Base-by-base conservation (phyloP, 2,329 filamentous ascomycete species). In the Hypoxylon sp. region DNA sequence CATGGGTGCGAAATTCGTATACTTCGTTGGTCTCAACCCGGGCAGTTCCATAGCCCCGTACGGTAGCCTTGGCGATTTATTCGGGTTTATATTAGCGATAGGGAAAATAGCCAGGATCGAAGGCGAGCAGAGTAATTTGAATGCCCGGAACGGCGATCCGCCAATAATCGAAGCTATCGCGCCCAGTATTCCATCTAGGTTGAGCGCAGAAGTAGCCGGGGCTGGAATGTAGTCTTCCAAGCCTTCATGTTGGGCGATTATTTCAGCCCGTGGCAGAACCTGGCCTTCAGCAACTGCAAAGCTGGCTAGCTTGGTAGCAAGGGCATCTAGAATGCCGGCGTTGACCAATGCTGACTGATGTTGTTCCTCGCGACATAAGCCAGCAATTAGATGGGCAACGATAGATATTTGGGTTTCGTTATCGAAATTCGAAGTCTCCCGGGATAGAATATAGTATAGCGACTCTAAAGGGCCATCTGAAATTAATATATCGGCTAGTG, bases 71-170 rank as follows among this genome's bases (percentile, higher is more conserved):
- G 77, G 72, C 48, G 79, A 75, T 43, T 77, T 77, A 2, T 69
- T 71, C 5, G 75, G 72, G 1, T 78, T 71, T 43, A 83, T 80
- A 31, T 81, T 80, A 27, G 80, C 71, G 31, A 78, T 77, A 2
- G 87, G 87, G 54, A 91, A 89, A 7, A 89, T 81, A 13, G 86
- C 82, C 47, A 89, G 73, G 29, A 91, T 83, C 0, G 84, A 80
- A 1, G 87, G 87, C 1, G 88, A 87, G 51, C 82, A 86, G 31
- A 88, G 72, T 37, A 90, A 79, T 62, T 90, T 82, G 58, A 87
- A 87, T 7, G 90, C 86, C 45, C 91, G 83, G 69, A 87, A 89
- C 60, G 86, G 87, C 0, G 93, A 97, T 63, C 90, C 84, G 54
- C 86, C 82, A 38, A 96, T 82, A 36, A 97, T 88, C 34, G 86